Evolutionary conservation across 2,329 filamentous ascomycete species (phyloP).

Genomic region (Colletotrichum kahawae): DNA sequence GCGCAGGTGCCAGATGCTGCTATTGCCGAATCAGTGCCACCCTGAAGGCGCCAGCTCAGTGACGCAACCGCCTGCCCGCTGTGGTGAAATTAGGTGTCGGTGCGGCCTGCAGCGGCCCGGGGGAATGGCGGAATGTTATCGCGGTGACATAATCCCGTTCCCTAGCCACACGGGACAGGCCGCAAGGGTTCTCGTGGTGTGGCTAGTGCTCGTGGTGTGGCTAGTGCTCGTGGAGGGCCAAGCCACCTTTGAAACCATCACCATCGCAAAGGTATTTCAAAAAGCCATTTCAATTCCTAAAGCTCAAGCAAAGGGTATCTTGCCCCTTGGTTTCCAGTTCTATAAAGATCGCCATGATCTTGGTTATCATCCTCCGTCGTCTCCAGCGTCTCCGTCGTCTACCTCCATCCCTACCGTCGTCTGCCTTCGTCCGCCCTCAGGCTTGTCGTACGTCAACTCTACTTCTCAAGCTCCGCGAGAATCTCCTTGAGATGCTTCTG

Average conservation of each 20-base stretch:
- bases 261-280: background rate
- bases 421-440: no score
- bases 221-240: no score
- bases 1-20: background rate
- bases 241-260: background rate
- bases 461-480: slow-evolving; percentile 32
- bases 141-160: background rate
- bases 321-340: background rate
- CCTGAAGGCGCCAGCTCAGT: slow-evolving; percentile 21
- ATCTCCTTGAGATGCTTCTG: slow-evolving; percentile 46
- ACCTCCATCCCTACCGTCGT: no score
- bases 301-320: background rate
- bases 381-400: no score
- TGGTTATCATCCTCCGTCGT: no score
- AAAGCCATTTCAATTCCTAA: background rate
- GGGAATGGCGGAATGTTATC: background rate
- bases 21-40: background rate
- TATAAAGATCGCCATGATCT: background rate
- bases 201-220: no score
- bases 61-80: slow-evolving; percentile 18
- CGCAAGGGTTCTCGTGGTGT: background rate
- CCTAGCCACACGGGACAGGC: background rate
- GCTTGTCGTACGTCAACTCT: background rate
- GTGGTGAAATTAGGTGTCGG: background rate
- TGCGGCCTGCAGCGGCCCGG: background rate